Evolutionary conservation across 192 early-diverging fungal species (phyloP), one percentile per base, ranked within the genome.

Genomic region (Spinellus fusiger): DNA sequence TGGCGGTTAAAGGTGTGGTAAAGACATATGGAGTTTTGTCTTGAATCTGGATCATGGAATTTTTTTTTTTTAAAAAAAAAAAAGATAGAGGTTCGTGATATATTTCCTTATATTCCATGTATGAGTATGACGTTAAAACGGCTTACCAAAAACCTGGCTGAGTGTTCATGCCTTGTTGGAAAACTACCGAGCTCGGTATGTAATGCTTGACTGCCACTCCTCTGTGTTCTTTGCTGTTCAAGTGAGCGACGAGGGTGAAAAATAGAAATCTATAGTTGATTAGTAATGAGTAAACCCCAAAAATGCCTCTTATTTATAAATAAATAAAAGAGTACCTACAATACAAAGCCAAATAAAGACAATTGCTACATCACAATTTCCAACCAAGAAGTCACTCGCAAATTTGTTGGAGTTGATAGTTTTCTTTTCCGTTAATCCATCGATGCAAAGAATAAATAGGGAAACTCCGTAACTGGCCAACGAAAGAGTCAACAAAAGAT

Each of bases 391-490:
- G 35, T 66, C 64, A 27, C 49, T 25, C 29, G 57, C 64, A 32
- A 66, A 66, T 23, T 66, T 66, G 25, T 40, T 66, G 2, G 37
- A 26, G 29, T 54, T 66, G 4, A 66, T 54, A 23, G 54, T 10
- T 32, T 20, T 40, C 26, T 22, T 33, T 18, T 50, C 38, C 13
- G 64, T 66, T 33, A 66, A 54, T 40, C 69, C 69, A 49, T 70
- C 69, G 15, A 40, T 58, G 26, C 69, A 64, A 32, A 70, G 44
- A 13, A 64, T 61, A 8, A 65, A 38, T 4, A 70, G 18, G 0
- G 62, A 60, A 3, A 25, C 2, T 23, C 54, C 61, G 25, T 54
- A 64, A 27, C 32, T 25, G 33, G 55, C 22, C 25, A 70, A 26
- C 33, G 35, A 5, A 25, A 60, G 8, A 3, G 62, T 65, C 20